A percentile compares a stretch with the other conserved stretches of the same genome.
These are phyloP conservation scores for Talaromyces funiculosus DNA, from an alignment of 2,329 filamentous ascomycete genomes.

Conservation along the genomic window DNA sequence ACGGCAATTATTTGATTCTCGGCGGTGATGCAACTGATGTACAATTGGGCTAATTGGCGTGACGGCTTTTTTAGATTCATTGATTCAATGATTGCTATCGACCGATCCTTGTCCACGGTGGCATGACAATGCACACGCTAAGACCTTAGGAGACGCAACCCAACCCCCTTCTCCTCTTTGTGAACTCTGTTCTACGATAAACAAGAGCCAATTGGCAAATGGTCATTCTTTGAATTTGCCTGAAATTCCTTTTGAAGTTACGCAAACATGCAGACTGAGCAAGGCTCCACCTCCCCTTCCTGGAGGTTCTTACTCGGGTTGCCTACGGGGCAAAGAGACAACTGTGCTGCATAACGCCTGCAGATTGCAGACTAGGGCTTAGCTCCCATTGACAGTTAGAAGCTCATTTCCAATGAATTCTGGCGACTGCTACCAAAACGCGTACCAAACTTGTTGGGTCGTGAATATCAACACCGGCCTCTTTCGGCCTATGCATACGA, in stretches of 20 bases:
- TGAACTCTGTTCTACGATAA: neutral
- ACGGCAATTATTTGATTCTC: slow-evolving; percentile 13
- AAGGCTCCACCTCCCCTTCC: neutral
- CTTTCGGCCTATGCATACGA: slow-evolving; percentile 12
- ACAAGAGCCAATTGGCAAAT: slow-evolving; percentile 8
- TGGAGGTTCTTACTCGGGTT: neutral
- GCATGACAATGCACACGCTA: slow-evolving; percentile 10
- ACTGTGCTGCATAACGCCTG: slow-evolving; percentile 10
- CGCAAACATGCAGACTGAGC: slow-evolving; percentile 5
- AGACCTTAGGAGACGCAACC: neutral
- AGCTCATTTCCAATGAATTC: slow-evolving; percentile 14
- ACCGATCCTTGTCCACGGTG: slow-evolving; percentile 7
- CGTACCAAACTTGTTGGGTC: slow-evolving; percentile 9
- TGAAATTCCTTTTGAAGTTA: neutral
- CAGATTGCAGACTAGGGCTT: slow-evolving; percentile 7
- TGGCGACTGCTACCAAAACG: slow-evolving; percentile 7
- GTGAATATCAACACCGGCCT: slow-evolving; percentile 10
- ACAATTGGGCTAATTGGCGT: slow-evolving; percentile 5
- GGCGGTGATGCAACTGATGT: slow-evolving; percentile 8
- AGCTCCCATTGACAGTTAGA: slow-evolving; percentile 5
- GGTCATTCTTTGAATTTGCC: neutral
- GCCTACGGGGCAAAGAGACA: slow-evolving; percentile 8
- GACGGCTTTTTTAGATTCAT: neutral
- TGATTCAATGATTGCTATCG: slow-evolving; percentile 8
- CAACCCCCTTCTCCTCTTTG: slow-evolving; percentile 1